Percentiles rank a stretch among this genome's conserved stretches.
phyloP scores from a whole-genome alignment of 2,329 filamentous ascomycete genomes.

The Alternaria atra region DNA sequence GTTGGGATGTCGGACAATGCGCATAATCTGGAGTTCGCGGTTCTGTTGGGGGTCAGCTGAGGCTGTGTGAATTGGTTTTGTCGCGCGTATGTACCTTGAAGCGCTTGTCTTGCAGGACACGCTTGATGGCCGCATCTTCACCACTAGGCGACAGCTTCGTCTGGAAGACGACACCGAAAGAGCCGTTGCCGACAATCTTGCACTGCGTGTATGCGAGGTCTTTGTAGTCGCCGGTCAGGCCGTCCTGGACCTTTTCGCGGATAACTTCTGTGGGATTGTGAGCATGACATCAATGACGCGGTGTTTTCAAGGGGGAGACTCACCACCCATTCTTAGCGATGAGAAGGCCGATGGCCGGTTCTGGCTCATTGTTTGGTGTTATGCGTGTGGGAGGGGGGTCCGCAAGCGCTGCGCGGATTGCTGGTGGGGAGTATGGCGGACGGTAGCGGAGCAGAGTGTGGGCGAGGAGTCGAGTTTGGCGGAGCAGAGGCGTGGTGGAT shows the following conservation, averaged over 20 bases:
- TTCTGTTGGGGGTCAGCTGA: conserved; percentile 69
- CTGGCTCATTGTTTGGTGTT: conserved; percentile 75
- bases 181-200: conserved; percentile 99
- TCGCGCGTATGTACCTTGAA: conserved; percentile 79
- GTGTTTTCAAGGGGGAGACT: conserved; percentile 53
- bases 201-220: conserved; percentile 99
- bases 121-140: conserved; percentile 98
- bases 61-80: conserved; percentile 15
- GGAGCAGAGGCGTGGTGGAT: conserved; percentile 65
- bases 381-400: conserved; percentile 36
- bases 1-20: conserved; percentile 97
- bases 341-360: conserved; percentile 90
- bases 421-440: conserved; percentile 54
- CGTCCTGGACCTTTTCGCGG: conserved; percentile 98
- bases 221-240: conserved; percentile 92
- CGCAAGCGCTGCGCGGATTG: conserved; percentile 46
- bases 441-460: conserved; percentile 58
- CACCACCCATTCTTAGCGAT: conserved; percentile 95
- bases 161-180: conserved; percentile 98
- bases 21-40: conserved; percentile 99
- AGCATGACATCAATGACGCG: conserved; percentile 37
- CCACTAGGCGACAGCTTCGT: conserved; percentile 98
- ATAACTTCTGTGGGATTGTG: conserved; percentile 78
- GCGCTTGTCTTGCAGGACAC: conserved; percentile 97
- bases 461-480: conserved; percentile 49